Conservation (phyloP, 2,329 filamentous ascomycete species). For the Neonectria neomacrospora region DNA sequence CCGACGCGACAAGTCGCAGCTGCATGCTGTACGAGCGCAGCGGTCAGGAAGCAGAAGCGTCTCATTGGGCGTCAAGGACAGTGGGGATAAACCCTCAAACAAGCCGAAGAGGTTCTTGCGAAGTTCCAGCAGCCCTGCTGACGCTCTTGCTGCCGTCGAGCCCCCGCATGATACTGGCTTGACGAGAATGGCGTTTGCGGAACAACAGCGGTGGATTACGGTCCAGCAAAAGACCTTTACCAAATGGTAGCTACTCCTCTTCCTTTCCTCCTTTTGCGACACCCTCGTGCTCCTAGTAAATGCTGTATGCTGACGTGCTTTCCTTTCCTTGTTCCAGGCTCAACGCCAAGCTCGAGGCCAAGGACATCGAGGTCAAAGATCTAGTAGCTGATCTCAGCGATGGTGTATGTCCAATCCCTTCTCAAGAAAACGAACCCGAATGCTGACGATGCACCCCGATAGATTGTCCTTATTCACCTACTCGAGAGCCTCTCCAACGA, state of each 20-base stretch:
- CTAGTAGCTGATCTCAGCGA: slow-evolving; percentile 91
- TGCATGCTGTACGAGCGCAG: slow-evolving; percentile 61
- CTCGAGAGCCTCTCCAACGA: slow-evolving; percentile 96
- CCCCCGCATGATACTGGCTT: slow-evolving; percentile 62
- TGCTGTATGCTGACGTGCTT: slow-evolving; percentile 2
- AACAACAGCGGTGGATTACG: slow-evolving; percentile 75
- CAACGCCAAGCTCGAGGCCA: slow-evolving; percentile 89
- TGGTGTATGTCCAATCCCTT: slow-evolving; percentile 73
- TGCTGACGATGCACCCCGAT: slow-evolving; percentile 35
- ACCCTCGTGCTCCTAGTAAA: background rate
- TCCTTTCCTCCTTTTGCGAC: background rate
- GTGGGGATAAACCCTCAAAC: slow-evolving; percentile 37
- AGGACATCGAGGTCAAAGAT: slow-evolving; percentile 84
- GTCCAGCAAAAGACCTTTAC: slow-evolving; percentile 99
- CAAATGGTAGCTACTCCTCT: slow-evolving; percentile 73
- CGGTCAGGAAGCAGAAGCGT: slow-evolving; percentile 55
- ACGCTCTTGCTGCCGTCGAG: slow-evolving; percentile 58
- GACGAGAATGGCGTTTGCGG: slow-evolving; percentile 71
- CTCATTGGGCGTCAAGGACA: slow-evolving; percentile 37
- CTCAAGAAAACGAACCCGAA: slow-evolving; percentile 8
- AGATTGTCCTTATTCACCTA: slow-evolving; percentile 96
- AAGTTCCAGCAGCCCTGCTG: slow-evolving; percentile 52
- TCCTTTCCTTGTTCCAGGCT: slow-evolving; percentile 68
- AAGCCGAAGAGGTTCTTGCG: slow-evolving; percentile 44
- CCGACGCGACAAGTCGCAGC: slow-evolving; percentile 59